Base-by-base conservation (phyloP, 108 stramenopile genomes). In the Skeletonema tropicum region DNA sequence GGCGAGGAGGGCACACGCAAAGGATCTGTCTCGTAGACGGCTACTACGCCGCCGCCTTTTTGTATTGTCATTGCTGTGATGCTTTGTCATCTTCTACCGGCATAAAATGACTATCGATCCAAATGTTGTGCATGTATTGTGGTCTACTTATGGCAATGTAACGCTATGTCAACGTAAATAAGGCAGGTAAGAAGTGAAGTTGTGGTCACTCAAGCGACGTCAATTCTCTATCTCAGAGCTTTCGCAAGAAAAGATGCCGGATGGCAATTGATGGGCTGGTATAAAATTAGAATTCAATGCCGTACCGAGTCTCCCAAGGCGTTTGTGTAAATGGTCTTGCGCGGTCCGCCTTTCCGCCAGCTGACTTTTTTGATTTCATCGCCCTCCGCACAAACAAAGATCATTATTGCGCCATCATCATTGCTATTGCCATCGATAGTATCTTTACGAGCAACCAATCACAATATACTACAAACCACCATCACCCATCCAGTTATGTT, bases 401-500 rank as follows among this genome's bases (percentile, higher is more conserved):
- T 14, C 57, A n/a, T 10, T 0, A 29, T 29, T 29, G 26, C 15
- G 10, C 10, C 8, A 29, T 15, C 3, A 25, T 10, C 59, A 25
- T 21, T 25, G 4, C 59, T 29, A 14, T 33, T 59, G 58, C 58
- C 15, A 33, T 29, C 59, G 26, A 29, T 29, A 29, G 26, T 29
- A 29, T 29, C 26, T 29, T 2, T 29, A 29, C 26, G 2, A 29
- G 26, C 26, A 29, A 29, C 26, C 26, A 29, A 14, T 29, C 59
- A 15, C 17, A 26, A 36, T 39, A 38, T 25, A 57, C 10, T 13
- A 38, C 6, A 3, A 39, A 39, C 15, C 0, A 58, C 15, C 2
- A 33, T 21, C 61, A 36, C 3, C 14, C 32, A 19, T 36, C 19
- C 61, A n/a, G n/a, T n/a, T n/a, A 62, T 62, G 61, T 62, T 62